A percentile compares a stretch with the other conserved stretches of the same genome.
Conservation (phyloP, 1,139 yeast genomes). For the Spencermartinsiella ligniputridi region DNA sequence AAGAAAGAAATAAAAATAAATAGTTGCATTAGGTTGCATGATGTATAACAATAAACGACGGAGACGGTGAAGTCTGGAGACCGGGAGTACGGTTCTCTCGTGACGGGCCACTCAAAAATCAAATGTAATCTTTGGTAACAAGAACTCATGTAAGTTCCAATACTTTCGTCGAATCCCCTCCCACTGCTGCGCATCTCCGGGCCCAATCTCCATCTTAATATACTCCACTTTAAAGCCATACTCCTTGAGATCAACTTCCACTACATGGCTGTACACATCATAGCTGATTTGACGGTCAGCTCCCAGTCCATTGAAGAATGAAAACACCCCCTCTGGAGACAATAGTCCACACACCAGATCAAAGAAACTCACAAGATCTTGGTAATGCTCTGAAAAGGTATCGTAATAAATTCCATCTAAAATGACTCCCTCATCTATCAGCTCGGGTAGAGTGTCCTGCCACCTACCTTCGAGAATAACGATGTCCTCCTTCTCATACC, state of each 20-base stretch:
- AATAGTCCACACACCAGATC: constrained; percentile 78
- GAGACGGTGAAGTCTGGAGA: no score
- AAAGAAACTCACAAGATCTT: constrained; percentile 81
- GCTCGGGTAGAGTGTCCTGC: constrained; percentile 72
- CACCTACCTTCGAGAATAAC: constrained; percentile 79
- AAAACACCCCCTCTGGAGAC: constrained; percentile 65
- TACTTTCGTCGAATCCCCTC: constrained; percentile 65
- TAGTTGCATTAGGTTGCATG: no score
- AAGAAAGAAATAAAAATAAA: no score
- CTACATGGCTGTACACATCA: constrained; percentile 82
- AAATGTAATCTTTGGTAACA: constrained; percentile 26
- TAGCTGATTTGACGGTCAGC: constrained; percentile 87
- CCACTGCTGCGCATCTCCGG: constrained; percentile 44
- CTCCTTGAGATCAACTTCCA: constrained; percentile 70
- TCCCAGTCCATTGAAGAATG: constrained; percentile 94
- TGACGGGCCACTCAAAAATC: background rate
- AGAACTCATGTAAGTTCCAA: constrained; percentile 44
- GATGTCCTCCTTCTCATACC: constrained; percentile 75
- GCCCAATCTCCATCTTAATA: constrained; percentile 33
- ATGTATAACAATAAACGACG: no score
- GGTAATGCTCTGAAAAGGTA: constrained; percentile 84
- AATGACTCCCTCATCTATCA: constrained; percentile 63
- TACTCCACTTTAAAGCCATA: constrained; percentile 68
- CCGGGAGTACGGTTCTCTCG: no score
- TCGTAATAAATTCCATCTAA: constrained; percentile 93